Conservation (phyloP, 352 stramenopile genomes). For the Globisporangium okanoganense region DNA sequence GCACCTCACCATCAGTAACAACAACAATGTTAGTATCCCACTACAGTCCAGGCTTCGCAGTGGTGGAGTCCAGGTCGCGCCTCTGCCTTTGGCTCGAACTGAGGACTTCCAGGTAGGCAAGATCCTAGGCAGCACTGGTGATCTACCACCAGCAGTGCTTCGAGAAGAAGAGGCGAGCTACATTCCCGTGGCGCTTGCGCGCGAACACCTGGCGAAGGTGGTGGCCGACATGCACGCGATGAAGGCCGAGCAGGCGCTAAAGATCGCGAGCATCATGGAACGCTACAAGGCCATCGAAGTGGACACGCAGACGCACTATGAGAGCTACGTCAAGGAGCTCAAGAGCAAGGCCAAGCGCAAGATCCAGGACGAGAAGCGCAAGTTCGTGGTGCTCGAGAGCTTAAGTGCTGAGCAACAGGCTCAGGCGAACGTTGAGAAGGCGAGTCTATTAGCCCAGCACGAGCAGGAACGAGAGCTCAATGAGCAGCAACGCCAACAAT, state of each 20-base stretch:
- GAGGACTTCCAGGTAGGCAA: constrained; percentile 54
- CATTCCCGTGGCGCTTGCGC: constrained; percentile 68
- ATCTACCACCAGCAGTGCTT: constrained; percentile 5
- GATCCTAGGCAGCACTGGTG: constrained; percentile 16
- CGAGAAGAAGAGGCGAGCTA: constrained; percentile 49
- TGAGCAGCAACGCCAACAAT: constrained; percentile 19
- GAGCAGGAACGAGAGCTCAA: constrained; percentile 22
- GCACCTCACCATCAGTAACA: not conserved
- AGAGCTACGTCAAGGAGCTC: constrained; percentile 36
- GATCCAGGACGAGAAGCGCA: constrained; percentile 20
- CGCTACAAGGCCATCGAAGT: constrained; percentile 54
- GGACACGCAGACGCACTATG: constrained; percentile 54
- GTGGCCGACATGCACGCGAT: constrained; percentile 76
- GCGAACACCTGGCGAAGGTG: constrained; percentile 53
- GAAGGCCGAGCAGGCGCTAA: constrained; percentile 58
- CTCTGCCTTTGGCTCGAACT: constrained; percentile 28
- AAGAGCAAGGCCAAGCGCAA: constrained; percentile 24
- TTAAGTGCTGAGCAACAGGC: not conserved
- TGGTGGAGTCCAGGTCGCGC: constrained; percentile 19
- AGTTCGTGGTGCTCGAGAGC: constrained; percentile 1
- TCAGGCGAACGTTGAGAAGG: constrained; percentile 5
- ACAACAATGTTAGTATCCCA: not conserved
- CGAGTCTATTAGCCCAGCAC: constrained; percentile 14
- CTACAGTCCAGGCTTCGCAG: not conserved
- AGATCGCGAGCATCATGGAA: constrained; percentile 46